Conservation (phyloP, 78 protist genomes). For the Planoprotostelium fungivorum region DNA sequence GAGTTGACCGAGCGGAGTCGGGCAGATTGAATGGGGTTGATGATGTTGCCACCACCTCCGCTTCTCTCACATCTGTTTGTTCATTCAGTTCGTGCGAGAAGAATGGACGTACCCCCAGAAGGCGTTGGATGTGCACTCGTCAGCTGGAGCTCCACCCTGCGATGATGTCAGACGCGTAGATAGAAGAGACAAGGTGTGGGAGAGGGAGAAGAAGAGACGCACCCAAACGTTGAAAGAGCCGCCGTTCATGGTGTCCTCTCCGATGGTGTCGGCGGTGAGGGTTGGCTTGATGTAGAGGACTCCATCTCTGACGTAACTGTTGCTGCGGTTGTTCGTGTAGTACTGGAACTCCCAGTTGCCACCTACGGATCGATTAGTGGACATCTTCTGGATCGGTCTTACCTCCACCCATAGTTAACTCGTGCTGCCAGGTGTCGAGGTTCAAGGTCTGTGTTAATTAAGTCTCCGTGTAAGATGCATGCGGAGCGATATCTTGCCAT, state of each 20-base stretch:
- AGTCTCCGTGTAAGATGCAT: not conserved
- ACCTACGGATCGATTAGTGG: too few relatives aligned
- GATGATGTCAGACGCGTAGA: too few relatives aligned
- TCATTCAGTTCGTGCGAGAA: not conserved
- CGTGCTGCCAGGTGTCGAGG: constrained; percentile 6
- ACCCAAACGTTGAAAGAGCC: too few relatives aligned
- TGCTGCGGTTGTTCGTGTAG: constrained; percentile 26
- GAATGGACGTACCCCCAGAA: too few relatives aligned
- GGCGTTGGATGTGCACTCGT: not conserved
- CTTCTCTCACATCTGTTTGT: not conserved
- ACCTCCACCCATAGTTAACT: constrained; percentile 10
- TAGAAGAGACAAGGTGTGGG: not conserved
- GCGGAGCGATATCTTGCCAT: too few relatives aligned
- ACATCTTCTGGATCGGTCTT: too few relatives aligned
- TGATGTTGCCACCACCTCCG: constrained; percentile 5
- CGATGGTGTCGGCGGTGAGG: not conserved
- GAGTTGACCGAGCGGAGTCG: not conserved
- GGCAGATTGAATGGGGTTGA: constrained; percentile 13
- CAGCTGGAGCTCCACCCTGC: not conserved
- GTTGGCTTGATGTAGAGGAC: constrained; percentile 7
- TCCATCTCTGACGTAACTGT: constrained; percentile 1
- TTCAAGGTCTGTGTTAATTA: not conserved
- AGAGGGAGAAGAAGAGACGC: too few relatives aligned
- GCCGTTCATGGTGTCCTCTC: not conserved
- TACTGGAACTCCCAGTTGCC: constrained; percentile 32